Conservation (phyloP, 129 eudicot species). For the Mikania micrantha region DNA sequence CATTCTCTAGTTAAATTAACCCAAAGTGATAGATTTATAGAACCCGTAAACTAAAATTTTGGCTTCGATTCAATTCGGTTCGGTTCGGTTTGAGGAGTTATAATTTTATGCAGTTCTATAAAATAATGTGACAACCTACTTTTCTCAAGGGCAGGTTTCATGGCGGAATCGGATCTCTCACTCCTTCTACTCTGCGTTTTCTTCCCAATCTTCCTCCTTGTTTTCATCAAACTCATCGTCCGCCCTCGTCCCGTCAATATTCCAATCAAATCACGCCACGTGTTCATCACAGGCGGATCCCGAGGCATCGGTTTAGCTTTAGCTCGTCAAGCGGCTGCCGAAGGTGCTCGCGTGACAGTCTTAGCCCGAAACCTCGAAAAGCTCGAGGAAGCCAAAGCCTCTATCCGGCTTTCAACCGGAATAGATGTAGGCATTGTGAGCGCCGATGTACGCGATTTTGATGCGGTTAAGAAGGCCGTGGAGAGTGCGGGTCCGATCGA, state of each 20-base stretch:
- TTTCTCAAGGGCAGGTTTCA: too few species aligned
- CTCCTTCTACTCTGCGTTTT: slow-evolving; percentile 29
- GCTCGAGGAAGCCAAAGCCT: slow-evolving; percentile 54
- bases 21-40: too few species aligned
- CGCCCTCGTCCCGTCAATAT: slow-evolving; percentile 52
- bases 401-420: slow-evolving; percentile 58
- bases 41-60: too few species aligned
- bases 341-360: slow-evolving; percentile 68
- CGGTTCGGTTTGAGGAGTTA: too few species aligned
- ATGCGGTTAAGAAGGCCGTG: slow-evolving; percentile 41
- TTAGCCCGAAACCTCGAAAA: slow-evolving; percentile 44
- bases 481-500: slow-evolving; percentile 54
- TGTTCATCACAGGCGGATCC: slow-evolving; percentile 87
- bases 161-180: slow-evolving; percentile 35
- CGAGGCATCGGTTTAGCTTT: slow-evolving; percentile 84
- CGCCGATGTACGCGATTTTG: slow-evolving; percentile 64
- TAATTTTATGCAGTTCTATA: too few species aligned
- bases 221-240: slow-evolving; percentile 46
- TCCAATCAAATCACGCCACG: slow-evolving; percentile 70
- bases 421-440: slow-evolving; percentile 42
- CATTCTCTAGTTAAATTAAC: too few species aligned
- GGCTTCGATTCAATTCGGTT: too few species aligned
- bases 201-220: slow-evolving; percentile 39
- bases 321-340: slow-evolving; percentile 48
- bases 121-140: too few species aligned